phyloP scores from a whole-genome alignment of 306 rosid genomes.

The Amphicarpaea edgeworthii region DNA sequence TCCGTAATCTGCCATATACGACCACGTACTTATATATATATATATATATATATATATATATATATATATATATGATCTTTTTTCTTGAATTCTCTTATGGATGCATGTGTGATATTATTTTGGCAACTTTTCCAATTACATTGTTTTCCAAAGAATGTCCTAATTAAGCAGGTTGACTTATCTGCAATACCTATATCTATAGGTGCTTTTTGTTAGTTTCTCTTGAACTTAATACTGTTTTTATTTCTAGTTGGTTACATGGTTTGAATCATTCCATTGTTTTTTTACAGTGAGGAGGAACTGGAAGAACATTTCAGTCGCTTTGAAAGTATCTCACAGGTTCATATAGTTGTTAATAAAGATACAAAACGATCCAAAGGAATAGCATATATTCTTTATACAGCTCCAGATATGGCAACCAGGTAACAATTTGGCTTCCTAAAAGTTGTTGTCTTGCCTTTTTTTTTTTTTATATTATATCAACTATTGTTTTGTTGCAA shows the following conservation, averaged over 20 bases:
- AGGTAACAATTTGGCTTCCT: slow-evolving; percentile 56
- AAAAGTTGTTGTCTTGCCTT: slow-evolving; percentile 1
- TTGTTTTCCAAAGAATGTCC: slow-evolving; percentile 15
- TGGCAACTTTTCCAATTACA: slow-evolving; percentile 9
- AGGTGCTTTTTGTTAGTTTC: slow-evolving; percentile 21
- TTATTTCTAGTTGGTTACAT: slow-evolving; percentile 12
- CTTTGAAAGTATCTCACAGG: slow-evolving; percentile 73
- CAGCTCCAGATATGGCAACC: slow-evolving; percentile 64
- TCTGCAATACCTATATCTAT: slow-evolving; percentile 11
- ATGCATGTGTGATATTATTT: slow-evolving; percentile 11
- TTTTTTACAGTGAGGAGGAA: slow-evolving; percentile 77
- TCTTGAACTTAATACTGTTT: slow-evolving; percentile 20
- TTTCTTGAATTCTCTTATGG: slow-evolving; percentile 22
- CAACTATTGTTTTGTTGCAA: neutral
- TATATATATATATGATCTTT: neutral
- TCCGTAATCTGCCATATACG: slow-evolving; percentile 88
- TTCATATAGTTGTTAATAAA: slow-evolving; percentile 84
- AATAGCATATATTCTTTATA: slow-evolving; percentile 68
- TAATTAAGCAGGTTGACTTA: slow-evolving; percentile 35
- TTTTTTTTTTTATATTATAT: slow-evolving; percentile 8
- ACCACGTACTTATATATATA: slow-evolving; percentile 56
- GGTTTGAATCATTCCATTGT: slow-evolving; percentile 20
- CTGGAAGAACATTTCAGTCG: slow-evolving; percentile 76
- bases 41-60: neutral
- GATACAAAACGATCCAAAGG: slow-evolving; percentile 84